Evolutionary conservation across 768 basidiomycete genomes (phyloP).

Genomic region (Myochromella boudieri): DNA sequence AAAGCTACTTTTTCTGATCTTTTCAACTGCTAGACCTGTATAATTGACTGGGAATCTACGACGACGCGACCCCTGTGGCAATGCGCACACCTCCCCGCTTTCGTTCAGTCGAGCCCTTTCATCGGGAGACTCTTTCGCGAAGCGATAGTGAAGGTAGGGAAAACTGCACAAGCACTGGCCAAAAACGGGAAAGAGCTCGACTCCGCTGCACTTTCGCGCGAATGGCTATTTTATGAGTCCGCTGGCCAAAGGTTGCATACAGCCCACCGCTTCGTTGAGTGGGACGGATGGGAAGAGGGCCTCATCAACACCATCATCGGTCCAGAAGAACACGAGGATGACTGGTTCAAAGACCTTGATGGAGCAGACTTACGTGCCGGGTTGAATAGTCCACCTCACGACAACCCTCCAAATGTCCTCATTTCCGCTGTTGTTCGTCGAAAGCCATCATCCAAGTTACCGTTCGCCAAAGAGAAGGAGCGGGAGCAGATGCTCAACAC

Average conservation of each 20-base stretch:
- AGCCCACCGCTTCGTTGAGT: constrained; percentile 80
- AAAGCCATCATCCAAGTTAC: constrained; percentile 45
- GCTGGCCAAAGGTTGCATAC: constrained; percentile 65
- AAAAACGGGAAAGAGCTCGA: constrained; percentile 24
- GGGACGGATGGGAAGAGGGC: constrained; percentile 93
- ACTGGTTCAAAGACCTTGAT: constrained; percentile 59
- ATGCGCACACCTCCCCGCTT: constrained; percentile 78
- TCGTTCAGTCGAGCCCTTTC: constrained; percentile 77
- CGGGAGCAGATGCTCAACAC: constrained; percentile 69
- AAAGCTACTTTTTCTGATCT: constrained; percentile 10
- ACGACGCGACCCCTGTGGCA: constrained; percentile 85
- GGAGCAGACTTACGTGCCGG: constrained; percentile 11
- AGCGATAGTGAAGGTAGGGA: constrained; percentile 50
- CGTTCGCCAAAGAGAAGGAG: constrained; percentile 60
- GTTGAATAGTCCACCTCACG: constrained; percentile 22
- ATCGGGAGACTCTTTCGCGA: constrained; percentile 69
- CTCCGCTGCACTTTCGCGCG: constrained; percentile 48
- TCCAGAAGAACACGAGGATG: constrained; percentile 66
- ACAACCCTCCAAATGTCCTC: constrained; percentile 8
- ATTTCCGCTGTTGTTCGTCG: constrained; percentile 24
- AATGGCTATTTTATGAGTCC: constrained; percentile 77
- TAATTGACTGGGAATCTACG: constrained; percentile 93
- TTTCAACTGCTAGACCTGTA: constrained; percentile 61
- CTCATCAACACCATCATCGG: constrained; percentile 75
- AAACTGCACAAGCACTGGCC: constrained; percentile 19